These are phyloP conservation scores for Citrullus colocynthis DNA, from an alignment of 306 rosid species.

Conservation along the genomic window DNA sequence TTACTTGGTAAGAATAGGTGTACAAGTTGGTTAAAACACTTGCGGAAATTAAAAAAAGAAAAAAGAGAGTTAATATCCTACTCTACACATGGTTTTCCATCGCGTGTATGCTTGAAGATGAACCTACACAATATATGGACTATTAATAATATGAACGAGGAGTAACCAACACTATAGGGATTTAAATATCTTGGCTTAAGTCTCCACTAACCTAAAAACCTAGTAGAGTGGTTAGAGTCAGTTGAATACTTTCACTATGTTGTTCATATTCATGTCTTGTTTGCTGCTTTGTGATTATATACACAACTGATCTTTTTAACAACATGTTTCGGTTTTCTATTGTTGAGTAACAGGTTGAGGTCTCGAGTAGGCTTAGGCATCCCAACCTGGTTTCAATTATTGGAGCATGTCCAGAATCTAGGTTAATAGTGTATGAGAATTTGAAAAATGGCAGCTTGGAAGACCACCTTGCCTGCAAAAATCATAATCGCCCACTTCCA, in stretches of 20 bases:
- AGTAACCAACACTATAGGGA: background rate
- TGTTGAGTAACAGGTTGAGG: conserved; percentile 61
- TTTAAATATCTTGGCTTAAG: background rate
- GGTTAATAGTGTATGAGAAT: conserved; percentile 73
- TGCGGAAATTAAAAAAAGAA: too few species aligned
- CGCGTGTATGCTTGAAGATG: background rate
- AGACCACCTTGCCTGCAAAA: conserved; percentile 47
- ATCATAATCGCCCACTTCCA: conserved; percentile 44
- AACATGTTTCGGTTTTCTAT: background rate
- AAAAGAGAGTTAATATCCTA: background rate
- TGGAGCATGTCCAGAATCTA: conserved; percentile 70
- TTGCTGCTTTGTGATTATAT: background rate
- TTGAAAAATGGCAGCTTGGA: conserved; percentile 73
- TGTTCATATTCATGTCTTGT: background rate
- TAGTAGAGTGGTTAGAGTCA: background rate
- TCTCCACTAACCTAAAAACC: background rate
- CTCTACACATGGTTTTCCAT: background rate
- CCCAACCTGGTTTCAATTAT: conserved; percentile 58
- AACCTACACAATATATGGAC: background rate
- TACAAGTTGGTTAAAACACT: too few species aligned
- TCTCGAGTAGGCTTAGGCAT: conserved; percentile 75
- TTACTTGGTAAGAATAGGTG: too few species aligned
- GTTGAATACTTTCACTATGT: background rate
- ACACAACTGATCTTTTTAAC: background rate
- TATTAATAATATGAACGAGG: background rate